phyloP scores from a whole-genome alignment of 1,284 basidiomycete genomes.

The Sporisorium exsertum region DNA sequence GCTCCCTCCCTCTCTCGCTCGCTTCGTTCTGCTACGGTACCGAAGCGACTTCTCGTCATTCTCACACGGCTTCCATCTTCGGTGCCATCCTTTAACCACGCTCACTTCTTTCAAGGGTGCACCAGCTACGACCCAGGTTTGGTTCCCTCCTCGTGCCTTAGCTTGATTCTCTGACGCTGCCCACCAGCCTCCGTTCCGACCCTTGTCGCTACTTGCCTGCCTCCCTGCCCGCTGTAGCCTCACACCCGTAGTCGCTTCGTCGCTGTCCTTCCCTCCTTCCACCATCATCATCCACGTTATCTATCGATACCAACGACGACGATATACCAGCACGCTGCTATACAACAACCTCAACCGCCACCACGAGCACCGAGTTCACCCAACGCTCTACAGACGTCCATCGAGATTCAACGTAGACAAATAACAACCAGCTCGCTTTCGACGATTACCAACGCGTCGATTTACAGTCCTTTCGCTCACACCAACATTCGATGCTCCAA shows the following conservation, averaged over 20 bases:
- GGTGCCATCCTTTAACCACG: slow-evolving; percentile 6
- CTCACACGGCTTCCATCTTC: slow-evolving; percentile 21
- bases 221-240: not conserved
- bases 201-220: not conserved
- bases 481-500: slow-evolving; percentile 6
- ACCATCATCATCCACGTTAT: slow-evolving; percentile 2
- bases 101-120: slow-evolving; percentile 18
- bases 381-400: slow-evolving; percentile 8
- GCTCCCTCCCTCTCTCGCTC: not conserved
- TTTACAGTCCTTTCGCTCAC: not conserved
- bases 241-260: not conserved
- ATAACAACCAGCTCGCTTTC: not conserved
- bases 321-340: not conserved
- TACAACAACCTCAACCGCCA: not conserved
- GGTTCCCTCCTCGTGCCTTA: slow-evolving; percentile 14
- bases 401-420: slow-evolving; percentile 3
- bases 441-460: slow-evolving; percentile 6
- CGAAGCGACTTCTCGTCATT: slow-evolving; percentile 19
- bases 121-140: slow-evolving; percentile 27
- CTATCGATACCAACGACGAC: slow-evolving; percentile 5
- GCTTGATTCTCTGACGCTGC: not conserved
- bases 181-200: not conserved
- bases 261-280: slow-evolving; percentile 1
- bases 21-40: not conserved
- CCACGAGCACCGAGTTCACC: not conserved